These are phyloP conservation scores for Cyclocybe aegerita DNA, from an alignment of 768 basidiomycete genomes.

Conservation along the genomic window DNA sequence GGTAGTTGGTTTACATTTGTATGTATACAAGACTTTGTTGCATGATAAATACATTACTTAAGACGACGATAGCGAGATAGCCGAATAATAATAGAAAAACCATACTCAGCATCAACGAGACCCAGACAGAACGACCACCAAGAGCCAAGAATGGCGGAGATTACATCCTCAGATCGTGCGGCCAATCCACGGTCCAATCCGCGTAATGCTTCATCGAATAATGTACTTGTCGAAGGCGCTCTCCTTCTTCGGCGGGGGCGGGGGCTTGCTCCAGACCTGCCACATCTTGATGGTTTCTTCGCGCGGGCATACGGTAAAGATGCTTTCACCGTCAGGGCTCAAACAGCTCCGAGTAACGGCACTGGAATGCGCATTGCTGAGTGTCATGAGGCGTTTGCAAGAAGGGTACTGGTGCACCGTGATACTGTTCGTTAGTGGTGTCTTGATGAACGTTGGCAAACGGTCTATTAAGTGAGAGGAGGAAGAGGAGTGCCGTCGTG, in stretches of 20 bases:
- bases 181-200: too few relatives aligned
- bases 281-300: conserved; percentile 76
- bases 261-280: conserved; percentile 57
- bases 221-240: conserved; percentile 46
- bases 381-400: conserved; percentile 46
- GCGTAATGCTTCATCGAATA: conserved; percentile 34
- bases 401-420: conserved; percentile 77
- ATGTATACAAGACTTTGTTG: too few relatives aligned
- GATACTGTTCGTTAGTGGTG: conserved; percentile 65
- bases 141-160: too few relatives aligned
- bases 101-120: too few relatives aligned
- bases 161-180: too few relatives aligned
- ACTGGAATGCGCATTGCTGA: conserved; percentile 55
- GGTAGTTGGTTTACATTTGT: too few relatives aligned
- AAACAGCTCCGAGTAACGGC: conserved; percentile 61
- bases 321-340: conserved; percentile 57
- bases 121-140: too few relatives aligned
- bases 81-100: too few relatives aligned
- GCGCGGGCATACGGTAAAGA: conserved; percentile 62
- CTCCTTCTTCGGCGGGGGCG: conserved; percentile 29
- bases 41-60: too few relatives aligned
- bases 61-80: too few relatives aligned
- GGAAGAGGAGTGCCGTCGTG: conserved; percentile 29
- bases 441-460: conserved; percentile 12
- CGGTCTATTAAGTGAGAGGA: neutral